Evolutionary conservation across 805 yeast species (phyloP).

Genomic region (Yarrowia porcina): DNA sequence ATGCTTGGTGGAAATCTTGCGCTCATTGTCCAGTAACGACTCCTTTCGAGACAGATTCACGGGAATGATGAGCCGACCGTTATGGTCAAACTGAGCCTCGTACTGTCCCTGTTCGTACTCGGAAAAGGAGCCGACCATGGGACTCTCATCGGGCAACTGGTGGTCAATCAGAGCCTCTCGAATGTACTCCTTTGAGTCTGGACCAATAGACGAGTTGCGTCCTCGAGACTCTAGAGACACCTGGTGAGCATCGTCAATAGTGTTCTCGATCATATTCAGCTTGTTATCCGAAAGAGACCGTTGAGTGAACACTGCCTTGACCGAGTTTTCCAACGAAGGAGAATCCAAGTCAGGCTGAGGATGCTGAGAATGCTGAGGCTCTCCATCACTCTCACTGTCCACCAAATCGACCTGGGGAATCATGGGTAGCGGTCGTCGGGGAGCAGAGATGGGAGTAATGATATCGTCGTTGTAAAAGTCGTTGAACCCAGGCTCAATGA

Average conservation of each 20-base stretch:
- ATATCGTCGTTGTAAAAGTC: slow-evolving; percentile 21
- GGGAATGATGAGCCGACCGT: slow-evolving; percentile 14
- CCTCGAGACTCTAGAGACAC: slow-evolving; percentile 3
- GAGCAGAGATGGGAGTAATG: slow-evolving; percentile 16
- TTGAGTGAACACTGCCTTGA: slow-evolving; percentile 2
- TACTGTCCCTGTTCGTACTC: slow-evolving; percentile 23
- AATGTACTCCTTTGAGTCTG: slow-evolving; percentile 20
- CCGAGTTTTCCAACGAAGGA: background rate
- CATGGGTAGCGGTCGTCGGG: slow-evolving; percentile 24
- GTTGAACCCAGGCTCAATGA: slow-evolving; percentile 4
- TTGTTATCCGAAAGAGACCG: slow-evolving; percentile 10
- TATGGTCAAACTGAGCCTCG: slow-evolving; percentile 17
- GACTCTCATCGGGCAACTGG: slow-evolving; percentile 4
- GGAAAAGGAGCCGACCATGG: slow-evolving; percentile 15
- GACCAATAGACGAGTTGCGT: background rate
- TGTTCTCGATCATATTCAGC: slow-evolving; percentile 22
- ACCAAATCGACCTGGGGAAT: slow-evolving; percentile 12
- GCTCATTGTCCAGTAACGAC: slow-evolving; percentile 37
- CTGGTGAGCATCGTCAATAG: slow-evolving; percentile 21
- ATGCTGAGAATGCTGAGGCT: too few species aligned
- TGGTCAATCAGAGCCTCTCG: slow-evolving; percentile 16
- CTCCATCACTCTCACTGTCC: background rate
- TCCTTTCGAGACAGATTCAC: slow-evolving; percentile 35
- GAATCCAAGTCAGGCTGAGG: slow-evolving; percentile 5
- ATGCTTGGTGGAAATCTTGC: slow-evolving; percentile 33